A percentile compares a stretch with the other conserved stretches of the same genome.
Conservation (phyloP, 108 stramenopile species). For the Nitzschia sp. region DNA sequence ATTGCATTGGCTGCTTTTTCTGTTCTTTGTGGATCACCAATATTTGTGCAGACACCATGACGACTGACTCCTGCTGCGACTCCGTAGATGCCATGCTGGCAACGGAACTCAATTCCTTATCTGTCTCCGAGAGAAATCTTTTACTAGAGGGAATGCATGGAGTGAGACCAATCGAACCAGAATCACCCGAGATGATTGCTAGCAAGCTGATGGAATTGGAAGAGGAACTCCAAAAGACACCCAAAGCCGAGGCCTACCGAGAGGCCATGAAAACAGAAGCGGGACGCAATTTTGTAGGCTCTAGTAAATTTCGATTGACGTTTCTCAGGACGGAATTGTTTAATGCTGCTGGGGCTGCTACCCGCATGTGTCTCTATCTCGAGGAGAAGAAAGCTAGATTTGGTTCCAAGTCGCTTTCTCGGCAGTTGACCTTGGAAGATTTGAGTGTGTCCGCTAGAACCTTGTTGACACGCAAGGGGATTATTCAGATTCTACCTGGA, state of each 20-base stretch:
- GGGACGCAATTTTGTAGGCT: constrained; percentile 2
- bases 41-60: no score
- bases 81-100: constrained; percentile 24
- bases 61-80: no score
- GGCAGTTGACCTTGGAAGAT: constrained; percentile 28
- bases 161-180: constrained; percentile 13
- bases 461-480: not conserved
- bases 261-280: not conserved
- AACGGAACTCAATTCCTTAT: constrained; percentile 23
- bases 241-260: not conserved
- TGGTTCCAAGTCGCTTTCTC: constrained; percentile 21
- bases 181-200: constrained; percentile 10
- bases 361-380: constrained; percentile 31
- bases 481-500: constrained; percentile 8
- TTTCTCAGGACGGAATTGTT: constrained; percentile 46
- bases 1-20: no score
- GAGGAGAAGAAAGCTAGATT: constrained; percentile 33
- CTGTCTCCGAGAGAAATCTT: constrained; percentile 18
- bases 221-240: not conserved
- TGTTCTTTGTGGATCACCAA: no score
- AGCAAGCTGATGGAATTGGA: constrained; percentile 16
- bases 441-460: constrained; percentile 1
- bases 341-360: constrained; percentile 27
- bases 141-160: constrained; percentile 32
- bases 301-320: constrained; percentile 20